Evolutionary conservation across 352 stramenopile genomes (phyloP).

Genomic region (Pythium pyrilobum): DNA sequence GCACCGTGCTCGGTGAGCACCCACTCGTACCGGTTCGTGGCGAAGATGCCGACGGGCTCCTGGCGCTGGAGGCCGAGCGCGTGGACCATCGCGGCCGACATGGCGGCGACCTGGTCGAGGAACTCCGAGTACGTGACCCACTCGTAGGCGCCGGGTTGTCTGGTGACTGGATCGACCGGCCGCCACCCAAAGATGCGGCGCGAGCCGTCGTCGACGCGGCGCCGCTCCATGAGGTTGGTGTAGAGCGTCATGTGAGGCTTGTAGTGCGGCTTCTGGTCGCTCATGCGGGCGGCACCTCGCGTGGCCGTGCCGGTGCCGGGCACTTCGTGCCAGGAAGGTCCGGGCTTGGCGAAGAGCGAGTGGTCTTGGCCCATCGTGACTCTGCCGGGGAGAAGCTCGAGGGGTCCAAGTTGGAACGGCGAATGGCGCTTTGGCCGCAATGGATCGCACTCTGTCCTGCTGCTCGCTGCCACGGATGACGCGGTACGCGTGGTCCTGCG

Average conservation of each 20-base stretch:
- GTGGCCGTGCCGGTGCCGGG: conserved; percentile 11
- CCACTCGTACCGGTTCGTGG: conserved; percentile 72
- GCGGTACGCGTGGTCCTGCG: no score
- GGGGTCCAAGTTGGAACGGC: no score
- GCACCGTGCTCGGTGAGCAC: conserved; percentile 51
- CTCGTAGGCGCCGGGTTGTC: conserved; percentile 34
- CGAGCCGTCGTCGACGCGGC: conserved; percentile 40
- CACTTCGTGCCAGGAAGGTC: conserved; percentile 16
- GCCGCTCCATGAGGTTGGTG: conserved; percentile 36
- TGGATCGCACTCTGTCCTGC: no score
- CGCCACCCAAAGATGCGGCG: conserved; percentile 55
- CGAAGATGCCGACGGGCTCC: conserved; percentile 63
- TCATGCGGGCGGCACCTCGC: conserved; percentile 15
- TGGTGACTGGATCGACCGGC: conserved; percentile 29
- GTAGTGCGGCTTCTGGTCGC: conserved; percentile 23
- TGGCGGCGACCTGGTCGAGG: conserved; percentile 36
- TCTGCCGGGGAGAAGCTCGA: background rate
- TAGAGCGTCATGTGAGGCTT: conserved; percentile 47
- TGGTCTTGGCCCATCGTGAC: conserved; percentile 15
- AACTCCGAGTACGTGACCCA: conserved; percentile 65
- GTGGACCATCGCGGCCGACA: conserved; percentile 34
- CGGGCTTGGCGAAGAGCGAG: conserved; percentile 15
- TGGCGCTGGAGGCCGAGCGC: conserved; percentile 29
- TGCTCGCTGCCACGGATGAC: no score
- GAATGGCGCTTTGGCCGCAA: no score